A percentile compares a stretch with the other conserved stretches of the same genome.
Evolutionary conservation across 306 rosid species (phyloP).

Genomic region (Rosa persica): DNA sequence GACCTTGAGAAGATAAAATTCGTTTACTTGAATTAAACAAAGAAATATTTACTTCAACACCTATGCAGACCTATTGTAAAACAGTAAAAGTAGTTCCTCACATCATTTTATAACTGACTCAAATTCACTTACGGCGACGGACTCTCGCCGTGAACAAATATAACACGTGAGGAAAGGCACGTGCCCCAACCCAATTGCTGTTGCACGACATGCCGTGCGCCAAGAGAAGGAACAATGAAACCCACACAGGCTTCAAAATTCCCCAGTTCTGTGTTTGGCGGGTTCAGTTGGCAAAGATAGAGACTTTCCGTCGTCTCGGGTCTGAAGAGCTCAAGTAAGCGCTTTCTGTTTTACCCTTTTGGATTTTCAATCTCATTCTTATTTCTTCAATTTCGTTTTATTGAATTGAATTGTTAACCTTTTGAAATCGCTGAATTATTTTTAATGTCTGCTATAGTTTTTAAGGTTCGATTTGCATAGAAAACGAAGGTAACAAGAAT

Average conservation of each 20-base stretch:
- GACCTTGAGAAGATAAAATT: too few relatives aligned
- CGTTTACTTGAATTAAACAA: too few relatives aligned
- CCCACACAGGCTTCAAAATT: slow-evolving; percentile 9
- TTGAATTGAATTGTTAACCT: background rate
- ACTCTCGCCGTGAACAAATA: too few relatives aligned
- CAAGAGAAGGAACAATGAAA: background rate
- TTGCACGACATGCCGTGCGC: slow-evolving; percentile 5
- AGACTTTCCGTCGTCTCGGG: background rate
- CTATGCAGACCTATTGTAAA: too few relatives aligned
- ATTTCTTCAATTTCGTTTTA: background rate
- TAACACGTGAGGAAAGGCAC: background rate
- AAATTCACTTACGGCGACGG: too few relatives aligned
- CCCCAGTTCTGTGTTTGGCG: slow-evolving; percentile 7
- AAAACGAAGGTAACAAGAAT: background rate
- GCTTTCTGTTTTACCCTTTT: background rate
- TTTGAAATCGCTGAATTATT: background rate
- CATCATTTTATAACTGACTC: too few relatives aligned
- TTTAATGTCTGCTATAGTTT: background rate
- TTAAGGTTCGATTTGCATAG: background rate
- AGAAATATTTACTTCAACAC: too few relatives aligned
- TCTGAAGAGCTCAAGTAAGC: background rate
- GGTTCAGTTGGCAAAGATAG: background rate
- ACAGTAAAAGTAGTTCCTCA: too few relatives aligned
- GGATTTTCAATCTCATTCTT: background rate
- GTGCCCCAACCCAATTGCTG: background rate